Base-by-base conservation (phyloP, 2,329 filamentous ascomycete species). In the Aureobasidium melanogenum region DNA sequence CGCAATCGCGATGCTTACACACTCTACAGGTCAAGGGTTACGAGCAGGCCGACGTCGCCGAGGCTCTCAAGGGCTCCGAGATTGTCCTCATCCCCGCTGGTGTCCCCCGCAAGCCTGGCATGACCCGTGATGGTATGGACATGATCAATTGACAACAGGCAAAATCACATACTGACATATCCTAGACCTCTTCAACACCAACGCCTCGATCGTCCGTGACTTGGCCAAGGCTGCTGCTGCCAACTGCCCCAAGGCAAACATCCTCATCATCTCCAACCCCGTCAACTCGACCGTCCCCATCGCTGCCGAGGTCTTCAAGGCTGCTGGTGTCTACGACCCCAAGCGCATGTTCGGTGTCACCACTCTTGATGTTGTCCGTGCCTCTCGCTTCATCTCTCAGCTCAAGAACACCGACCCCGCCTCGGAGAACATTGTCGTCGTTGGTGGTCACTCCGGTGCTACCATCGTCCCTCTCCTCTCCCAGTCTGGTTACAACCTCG, bases 231-330 rank as follows among this genome's bases (percentile, higher is more conserved):
- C 91, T 72, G 87, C 86, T 74, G 94, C 94, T 73, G 86, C 96
- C 73, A 84, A 89, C 69, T 84, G 88, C 74, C 94, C 94, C 72
- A 84, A 97, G 67, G 94, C 94, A 79, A 96, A 96, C 81, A 84
- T 97, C 77, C 86, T 97, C 75, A 86, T 99, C 83, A 99, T 99
- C 81, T 86, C 92, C 79, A 99, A 99, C 87, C 94, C 94, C 65
- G 92, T 99, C 82, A 99, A 99, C 91, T 97, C 91, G 71, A 99
- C 94, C 74, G 94, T 99, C 73, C 94, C 94, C 76, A 99, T 99
- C 80, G 88, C 87, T 75, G 88, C 91, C 75, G 94, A 97, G 85
- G 87, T 97, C 76, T 96, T 92, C 89, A 97, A 97, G 88, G 80
- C 84, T 76, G 84, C 81, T 71, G 91, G 91, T 69, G 93, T 97